Evolutionary conservation across 163 green algal genomes (phyloP), one percentile per base, ranked within the genome.

Genomic region (Scenedesmus sp.): DNA sequence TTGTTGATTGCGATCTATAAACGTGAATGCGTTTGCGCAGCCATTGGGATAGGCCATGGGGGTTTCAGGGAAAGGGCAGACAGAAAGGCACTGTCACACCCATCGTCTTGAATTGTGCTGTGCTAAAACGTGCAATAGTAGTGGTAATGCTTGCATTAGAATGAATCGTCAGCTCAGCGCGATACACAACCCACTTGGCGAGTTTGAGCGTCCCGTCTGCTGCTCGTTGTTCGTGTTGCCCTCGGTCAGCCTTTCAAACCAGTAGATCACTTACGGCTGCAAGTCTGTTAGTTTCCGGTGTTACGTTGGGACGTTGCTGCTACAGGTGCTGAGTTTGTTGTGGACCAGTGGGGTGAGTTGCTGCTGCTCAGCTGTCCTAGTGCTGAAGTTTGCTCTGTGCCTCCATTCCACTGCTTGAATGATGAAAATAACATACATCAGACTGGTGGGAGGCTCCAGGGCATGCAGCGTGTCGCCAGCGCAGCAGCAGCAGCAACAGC

Each of bases 21-120:
- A 79, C 15, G 23, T 79, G 23, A 15, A 13, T 52, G 2, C 23
- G 15, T 34, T 3, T 79, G 23, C 12, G 23, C 70, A 79, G 3
- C 23, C 46, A 52, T 13, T 52, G 70, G 15, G 70, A 79, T 23
- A 52, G 70, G 5, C 70, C 10, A 15, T 52, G 70, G 70, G 70
- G 5, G 66, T 76, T 52, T 79, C 2, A 79, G 6, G 66, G 70
- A 23, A 10, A 79, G 23, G 70, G 70, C 6, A 79, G 70, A 79
- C 23, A 79, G 70, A 79, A 79, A 13, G 70, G 52, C 70, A 79
- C 23, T 79, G 70, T 79, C 70, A 79, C 70, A 79, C 70, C 70
- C 20, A 79, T 23, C 1, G 66, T 76, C 23, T 79, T 23, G 70
- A 79, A 79, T 23, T 23, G 70, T 79, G 70, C 52, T 52, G 23